Conservation (phyloP, 2,329 filamentous ascomycete species). For the Xylariaceae sp. region DNA sequence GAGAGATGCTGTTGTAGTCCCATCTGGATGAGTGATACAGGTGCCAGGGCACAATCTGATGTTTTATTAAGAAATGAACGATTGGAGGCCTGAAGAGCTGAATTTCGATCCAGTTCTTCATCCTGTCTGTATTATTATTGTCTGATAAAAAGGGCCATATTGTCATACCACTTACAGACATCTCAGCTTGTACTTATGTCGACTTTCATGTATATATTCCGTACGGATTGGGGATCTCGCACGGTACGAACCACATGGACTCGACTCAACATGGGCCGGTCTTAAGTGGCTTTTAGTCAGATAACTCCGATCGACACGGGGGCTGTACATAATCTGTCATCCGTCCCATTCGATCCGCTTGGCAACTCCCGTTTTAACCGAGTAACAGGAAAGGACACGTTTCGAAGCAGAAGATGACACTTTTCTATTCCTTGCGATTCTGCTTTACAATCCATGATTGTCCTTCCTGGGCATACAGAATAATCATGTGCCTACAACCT, state of each 20-base stretch:
- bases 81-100: not conserved
- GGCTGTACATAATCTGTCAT: not conserved
- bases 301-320: conserved; percentile 1
- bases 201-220: not conserved
- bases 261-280: not conserved
- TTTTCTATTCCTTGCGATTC: not conserved
- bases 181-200: not conserved
- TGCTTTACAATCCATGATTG: not conserved
- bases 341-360: not conserved
- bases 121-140: not conserved
- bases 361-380: not conserved
- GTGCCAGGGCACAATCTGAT: not conserved
- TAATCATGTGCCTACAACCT: too few species aligned
- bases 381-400: too few species aligned
- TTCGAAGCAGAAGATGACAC: not conserved
- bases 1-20: not conserved
- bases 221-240: not conserved
- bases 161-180: not conserved
- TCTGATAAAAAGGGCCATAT: not conserved
- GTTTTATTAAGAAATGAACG: not conserved
- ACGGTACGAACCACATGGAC: not conserved
- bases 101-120: not conserved
- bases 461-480: too few species aligned
- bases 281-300: not conserved
- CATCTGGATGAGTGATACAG: not conserved